Percentiles rank a stretch among this genome's conserved stretches.
These are phyloP conservation scores for Dothistroma pini DNA, from an alignment of 2,329 filamentous ascomycete species.

Conservation along the genomic window DNA sequence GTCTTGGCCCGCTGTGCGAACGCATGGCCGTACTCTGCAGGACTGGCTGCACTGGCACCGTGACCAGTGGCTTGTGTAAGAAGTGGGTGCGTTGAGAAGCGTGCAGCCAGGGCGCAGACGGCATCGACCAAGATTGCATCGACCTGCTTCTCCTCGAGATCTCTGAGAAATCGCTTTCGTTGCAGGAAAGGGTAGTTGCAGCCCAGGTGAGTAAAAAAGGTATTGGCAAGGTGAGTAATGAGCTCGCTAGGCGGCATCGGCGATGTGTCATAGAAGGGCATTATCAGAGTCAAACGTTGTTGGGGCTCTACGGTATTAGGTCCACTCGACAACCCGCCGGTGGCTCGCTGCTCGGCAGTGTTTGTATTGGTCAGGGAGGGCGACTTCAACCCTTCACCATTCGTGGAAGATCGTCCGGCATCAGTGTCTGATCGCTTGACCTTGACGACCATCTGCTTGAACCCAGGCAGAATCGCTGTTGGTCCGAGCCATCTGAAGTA, in stretches of 20 bases:
- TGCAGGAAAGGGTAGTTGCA: slow-evolving; percentile 84
- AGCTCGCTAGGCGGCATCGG: slow-evolving; percentile 66
- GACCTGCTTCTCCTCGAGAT: slow-evolving; percentile 74
- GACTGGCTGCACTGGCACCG: slow-evolving; percentile 42
- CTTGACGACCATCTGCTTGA: slow-evolving; percentile 86
- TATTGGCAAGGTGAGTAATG: slow-evolving; percentile 71
- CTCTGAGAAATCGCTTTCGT: slow-evolving; percentile 66
- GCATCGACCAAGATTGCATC: slow-evolving; percentile 84
- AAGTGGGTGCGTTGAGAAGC: slow-evolving; percentile 65
- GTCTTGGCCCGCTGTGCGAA: slow-evolving; percentile 80
- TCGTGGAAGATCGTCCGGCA: slow-evolving; percentile 56
- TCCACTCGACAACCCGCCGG: slow-evolving; percentile 25
- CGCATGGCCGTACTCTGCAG: slow-evolving; percentile 67
- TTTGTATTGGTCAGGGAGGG: slow-evolving; percentile 24
- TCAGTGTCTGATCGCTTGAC: slow-evolving; percentile 64
- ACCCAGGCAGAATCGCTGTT: slow-evolving; percentile 85
- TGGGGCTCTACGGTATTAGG: slow-evolving; percentile 35
- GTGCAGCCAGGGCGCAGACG: slow-evolving; percentile 74
- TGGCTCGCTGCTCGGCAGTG: slow-evolving; percentile 15
- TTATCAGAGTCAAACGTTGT: slow-evolving; percentile 42
- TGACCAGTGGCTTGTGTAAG: slow-evolving; percentile 42
- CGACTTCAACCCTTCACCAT: slow-evolving; percentile 35
- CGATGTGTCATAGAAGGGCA: slow-evolving; percentile 75
- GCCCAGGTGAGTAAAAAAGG: slow-evolving; percentile 77
- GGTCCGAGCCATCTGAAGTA: slow-evolving; percentile 91